Evolutionary conservation across 345 rosid genomes (phyloP).

Genomic region (Euphorbia lathyris): DNA sequence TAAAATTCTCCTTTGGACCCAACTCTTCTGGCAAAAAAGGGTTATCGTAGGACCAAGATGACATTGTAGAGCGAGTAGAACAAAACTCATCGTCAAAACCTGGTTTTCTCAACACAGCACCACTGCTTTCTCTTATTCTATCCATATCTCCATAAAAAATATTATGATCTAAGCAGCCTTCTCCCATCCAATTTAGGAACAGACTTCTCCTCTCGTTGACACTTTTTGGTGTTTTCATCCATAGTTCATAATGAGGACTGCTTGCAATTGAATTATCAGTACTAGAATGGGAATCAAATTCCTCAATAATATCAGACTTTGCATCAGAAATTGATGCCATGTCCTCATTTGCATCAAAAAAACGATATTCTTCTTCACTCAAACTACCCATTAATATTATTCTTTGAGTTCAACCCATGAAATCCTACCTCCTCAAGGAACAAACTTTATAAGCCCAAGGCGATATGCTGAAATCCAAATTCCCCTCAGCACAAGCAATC

Average conservation of each 20-base stretch:
- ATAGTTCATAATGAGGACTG: constrained; percentile 48
- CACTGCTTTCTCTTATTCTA: constrained; percentile 41
- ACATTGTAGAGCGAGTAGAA: constrained; percentile 42
- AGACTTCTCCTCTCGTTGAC: constrained; percentile 51
- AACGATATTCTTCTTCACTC: constrained; percentile 54
- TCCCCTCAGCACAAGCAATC: constrained; percentile 55
- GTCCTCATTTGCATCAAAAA: constrained; percentile 74
- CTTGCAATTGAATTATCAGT: constrained; percentile 15
- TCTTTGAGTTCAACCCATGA: constrained; percentile 66
- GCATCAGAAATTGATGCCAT: constrained; percentile 36
- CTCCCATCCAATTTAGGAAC: constrained; percentile 65
- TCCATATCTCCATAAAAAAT: constrained; percentile 28
- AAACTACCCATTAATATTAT: constrained; percentile 53
- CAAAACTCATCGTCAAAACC: constrained; percentile 45
- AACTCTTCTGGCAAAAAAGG: constrained; percentile 38
- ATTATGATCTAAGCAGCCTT: constrained; percentile 26
- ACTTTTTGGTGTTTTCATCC: constrained; percentile 62
- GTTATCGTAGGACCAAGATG: constrained; percentile 38
- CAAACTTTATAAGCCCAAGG: constrained; percentile 35
- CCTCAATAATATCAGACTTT: constrained; percentile 27
- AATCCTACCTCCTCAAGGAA: constrained; percentile 43
- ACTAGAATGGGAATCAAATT: constrained; percentile 23
- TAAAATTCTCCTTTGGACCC: constrained; percentile 26
- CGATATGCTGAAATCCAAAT: constrained; percentile 40
- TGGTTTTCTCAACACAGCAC: constrained; percentile 48